phyloP scores from a whole-genome alignment of 495 filamentous ascomycete species.

The Penicillium simplicissimum region DNA sequence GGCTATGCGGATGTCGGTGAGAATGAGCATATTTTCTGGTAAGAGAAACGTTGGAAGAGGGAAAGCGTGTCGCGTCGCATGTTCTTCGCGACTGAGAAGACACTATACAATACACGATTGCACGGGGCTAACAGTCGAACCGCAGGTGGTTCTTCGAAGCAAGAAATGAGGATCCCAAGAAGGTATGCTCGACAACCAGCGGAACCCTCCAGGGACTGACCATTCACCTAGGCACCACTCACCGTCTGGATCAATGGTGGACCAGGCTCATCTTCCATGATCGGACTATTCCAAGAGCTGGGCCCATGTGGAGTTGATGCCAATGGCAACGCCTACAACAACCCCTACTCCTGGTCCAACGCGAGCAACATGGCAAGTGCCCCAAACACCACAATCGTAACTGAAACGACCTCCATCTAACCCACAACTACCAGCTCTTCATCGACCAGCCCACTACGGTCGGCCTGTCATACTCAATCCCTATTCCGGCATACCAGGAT shows the following conservation, averaged over 20 bases:
- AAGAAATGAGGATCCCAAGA: slow-evolving; percentile 51
- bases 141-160: slow-evolving; percentile 61
- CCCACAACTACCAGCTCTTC: slow-evolving; percentile 33
- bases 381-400: not conserved
- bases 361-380: slow-evolving; percentile 55
- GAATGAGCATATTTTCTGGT: slow-evolving; percentile 63
- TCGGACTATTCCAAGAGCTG: slow-evolving; percentile 62
- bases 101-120: no score
- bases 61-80: not conserved
- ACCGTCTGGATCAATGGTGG: slow-evolving; percentile 66
- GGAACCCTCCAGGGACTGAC: not conserved
- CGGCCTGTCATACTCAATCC: slow-evolving; percentile 60
- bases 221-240: slow-evolving; percentile 42
- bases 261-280: slow-evolving; percentile 60
- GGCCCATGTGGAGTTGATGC: slow-evolving; percentile 61
- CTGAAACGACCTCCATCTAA: no score
- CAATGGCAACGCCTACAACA: slow-evolving; percentile 51
- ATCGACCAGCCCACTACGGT: slow-evolving; percentile 62
- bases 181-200: slow-evolving; percentile 7
- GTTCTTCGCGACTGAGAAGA: not conserved
- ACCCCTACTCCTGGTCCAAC: slow-evolving; percentile 61
- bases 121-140: not conserved
- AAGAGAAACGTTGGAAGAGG: not conserved
- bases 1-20: slow-evolving; percentile 66
- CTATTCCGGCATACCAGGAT: slow-evolving; percentile 50